Conservation (phyloP, 768 basidiomycete species). For the Hortiboletus flavorubellus region DNA sequence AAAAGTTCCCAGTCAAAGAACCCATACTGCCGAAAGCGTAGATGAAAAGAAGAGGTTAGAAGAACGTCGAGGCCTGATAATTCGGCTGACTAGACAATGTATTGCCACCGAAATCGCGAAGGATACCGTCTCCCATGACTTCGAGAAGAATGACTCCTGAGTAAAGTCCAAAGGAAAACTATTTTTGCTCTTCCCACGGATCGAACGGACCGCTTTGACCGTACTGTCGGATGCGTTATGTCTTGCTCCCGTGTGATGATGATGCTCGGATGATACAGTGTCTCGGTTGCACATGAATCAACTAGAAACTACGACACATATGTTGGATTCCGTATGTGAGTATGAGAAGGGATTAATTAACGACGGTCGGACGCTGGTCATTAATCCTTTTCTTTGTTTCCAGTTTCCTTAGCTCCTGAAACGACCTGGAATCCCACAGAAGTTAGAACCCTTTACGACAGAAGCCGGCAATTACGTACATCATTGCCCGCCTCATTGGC, state of each 20-base stretch:
- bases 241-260: too few relatives aligned
- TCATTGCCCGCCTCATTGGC: slow-evolving; percentile 12
- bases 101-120: neutral
- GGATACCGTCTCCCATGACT: neutral
- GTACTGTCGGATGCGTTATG: too few relatives aligned
- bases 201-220: too few relatives aligned
- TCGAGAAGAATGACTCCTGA: too few relatives aligned
- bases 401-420: slow-evolving; percentile 16
- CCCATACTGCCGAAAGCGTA: neutral
- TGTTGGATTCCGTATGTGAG: neutral
- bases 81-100: neutral
- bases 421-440: slow-evolving; percentile 4
- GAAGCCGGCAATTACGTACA: neutral
- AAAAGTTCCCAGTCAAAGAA: neutral
- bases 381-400: slow-evolving; percentile 16
- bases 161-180: too few relatives aligned
- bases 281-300: neutral
- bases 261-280: too few relatives aligned
- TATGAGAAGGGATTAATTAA: neutral
- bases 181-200: too few relatives aligned
- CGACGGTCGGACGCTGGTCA: neutral
- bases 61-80: neutral
- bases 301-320: neutral
- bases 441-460: neutral
- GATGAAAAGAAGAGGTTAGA: neutral